Percentiles rank a stretch among this genome's conserved stretches.
Evolutionary conservation across 768 basidiomycete species (phyloP).

Genomic region (Thelephora ganbajun): DNA sequence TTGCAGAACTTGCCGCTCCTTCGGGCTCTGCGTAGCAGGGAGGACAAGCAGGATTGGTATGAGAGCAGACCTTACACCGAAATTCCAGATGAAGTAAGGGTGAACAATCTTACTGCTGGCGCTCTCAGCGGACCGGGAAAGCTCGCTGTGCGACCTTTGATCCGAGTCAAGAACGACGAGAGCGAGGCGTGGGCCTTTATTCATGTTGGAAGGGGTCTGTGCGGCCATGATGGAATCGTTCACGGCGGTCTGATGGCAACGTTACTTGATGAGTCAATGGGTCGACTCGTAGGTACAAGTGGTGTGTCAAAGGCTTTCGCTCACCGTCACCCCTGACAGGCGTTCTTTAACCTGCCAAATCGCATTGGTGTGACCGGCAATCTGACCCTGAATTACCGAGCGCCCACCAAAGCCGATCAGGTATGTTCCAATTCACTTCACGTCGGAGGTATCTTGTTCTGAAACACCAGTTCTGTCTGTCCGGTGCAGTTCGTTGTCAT

Average conservation of each 20-base stretch:
- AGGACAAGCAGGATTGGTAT: conserved; percentile 53
- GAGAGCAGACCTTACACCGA: conserved; percentile 61
- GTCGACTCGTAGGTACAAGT: conserved; percentile 48
- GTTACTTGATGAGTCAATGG: conserved; percentile 73
- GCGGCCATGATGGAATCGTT: conserved; percentile 89
- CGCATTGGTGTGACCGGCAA: conserved; percentile 90
- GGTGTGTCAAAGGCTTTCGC: conserved; percentile 4
- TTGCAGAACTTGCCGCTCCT: conserved; percentile 58
- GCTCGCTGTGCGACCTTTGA: conserved; percentile 67
- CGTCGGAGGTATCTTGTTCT: not conserved
- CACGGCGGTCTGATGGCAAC: conserved; percentile 91
- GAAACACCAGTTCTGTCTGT: conserved; percentile 1
- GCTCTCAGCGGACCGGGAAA: conserved; percentile 80
- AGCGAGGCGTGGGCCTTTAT: conserved; percentile 55
- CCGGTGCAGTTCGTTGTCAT: conserved; percentile 65
- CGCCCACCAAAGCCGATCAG: conserved; percentile 84
- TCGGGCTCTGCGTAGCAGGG: conserved; percentile 28
- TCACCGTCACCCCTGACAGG: conserved; percentile 28
- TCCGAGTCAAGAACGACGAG: conserved; percentile 65
- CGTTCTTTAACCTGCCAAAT: conserved; percentile 72
- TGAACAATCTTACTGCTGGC: conserved; percentile 77
- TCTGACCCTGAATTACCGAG: conserved; percentile 66
- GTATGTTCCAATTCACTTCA: conserved; percentile 19
- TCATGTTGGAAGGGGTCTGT: conserved; percentile 77
- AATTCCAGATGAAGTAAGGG: conserved; percentile 57